phyloP scores from a whole-genome alignment of 805 yeast genomes.

The Candida taoyuanica region DNA sequence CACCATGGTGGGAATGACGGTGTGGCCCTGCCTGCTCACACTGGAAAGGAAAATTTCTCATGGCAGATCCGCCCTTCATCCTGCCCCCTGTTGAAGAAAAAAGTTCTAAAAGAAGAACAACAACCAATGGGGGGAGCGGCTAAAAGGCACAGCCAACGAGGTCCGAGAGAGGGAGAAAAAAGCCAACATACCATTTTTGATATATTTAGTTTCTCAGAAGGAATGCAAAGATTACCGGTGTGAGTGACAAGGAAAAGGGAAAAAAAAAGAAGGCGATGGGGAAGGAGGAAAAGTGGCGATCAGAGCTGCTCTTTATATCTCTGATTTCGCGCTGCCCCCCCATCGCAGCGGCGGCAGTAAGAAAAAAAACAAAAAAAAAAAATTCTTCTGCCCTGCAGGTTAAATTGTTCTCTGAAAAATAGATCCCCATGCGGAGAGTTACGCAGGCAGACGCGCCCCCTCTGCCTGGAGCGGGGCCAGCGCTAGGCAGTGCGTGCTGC shows the following conservation, averaged over 20 bases:
- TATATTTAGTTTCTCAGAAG: slow-evolving; percentile 28
- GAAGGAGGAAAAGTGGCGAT: slow-evolving; percentile 11
- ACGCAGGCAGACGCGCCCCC: too few species aligned
- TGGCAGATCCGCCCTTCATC: too few species aligned
- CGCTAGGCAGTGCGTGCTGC: too few species aligned
- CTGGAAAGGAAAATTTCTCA: too few species aligned
- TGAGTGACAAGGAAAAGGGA: slow-evolving; percentile 28
- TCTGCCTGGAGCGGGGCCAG: neutral
- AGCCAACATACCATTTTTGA: slow-evolving; percentile 33
- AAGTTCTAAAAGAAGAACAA: neutral
- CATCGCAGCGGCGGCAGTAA: neutral
- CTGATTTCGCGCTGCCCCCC: too few species aligned
- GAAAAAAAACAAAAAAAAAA: neutral
- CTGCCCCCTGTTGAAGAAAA: neutral
- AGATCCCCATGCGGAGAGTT: too few species aligned
- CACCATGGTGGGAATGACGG: too few species aligned
- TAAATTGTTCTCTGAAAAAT: too few species aligned
- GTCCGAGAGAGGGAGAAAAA: neutral
- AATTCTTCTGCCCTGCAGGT: too few species aligned
- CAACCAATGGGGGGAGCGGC: neutral
- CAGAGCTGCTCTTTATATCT: slow-evolving; percentile 4
- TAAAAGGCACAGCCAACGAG: too few species aligned
- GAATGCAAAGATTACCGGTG: slow-evolving; percentile 35
- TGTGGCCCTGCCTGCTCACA: too few species aligned
- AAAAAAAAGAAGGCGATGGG: slow-evolving; percentile 3